Evolutionary conservation across 805 yeast genomes (phyloP), one percentile per base, ranked within the genome.

Genomic region (Yarrowia sp.): DNA sequence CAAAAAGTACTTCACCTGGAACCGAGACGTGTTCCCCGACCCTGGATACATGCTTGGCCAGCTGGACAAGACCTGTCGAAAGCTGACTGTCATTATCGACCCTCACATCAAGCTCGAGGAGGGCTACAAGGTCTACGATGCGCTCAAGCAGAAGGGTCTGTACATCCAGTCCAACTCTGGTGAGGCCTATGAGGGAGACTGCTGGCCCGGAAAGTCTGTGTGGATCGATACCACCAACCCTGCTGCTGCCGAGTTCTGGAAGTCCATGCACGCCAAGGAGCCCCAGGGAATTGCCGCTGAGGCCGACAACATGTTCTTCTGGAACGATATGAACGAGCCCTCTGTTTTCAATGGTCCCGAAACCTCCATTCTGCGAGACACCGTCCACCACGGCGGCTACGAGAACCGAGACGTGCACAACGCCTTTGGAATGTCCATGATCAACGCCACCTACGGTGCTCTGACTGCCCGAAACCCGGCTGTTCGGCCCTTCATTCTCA

Each of bases 291-390:
- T 81, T 66, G 85, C 86, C 8, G 73, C 79, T 4, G 71, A 75
- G 1, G 82, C 88, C 10, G 78, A 82, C 14, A 95, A 95, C 71
- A 75, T 91, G 52, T 87, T 87, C 71, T 78, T 95, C 19, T 95
- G 99, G 99, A 95, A 93, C 75, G 99, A 95, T 74, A 95, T 95
- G 99, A 90, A 89, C 76, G 99, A 95, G 76, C 98, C 98, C 0
- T 90, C 98, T 0, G 88, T 95, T 5, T 95, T 95, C 73, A 84
- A 87, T 69, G 99, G 98, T 1, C 96, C 98, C 0, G 99, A 95
- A 74, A 91, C 97, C 0, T 79, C 96, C 0, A 85, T 95, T 21
- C 96, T 96, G 35, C 88, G 88, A 70, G 96, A 92, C 74, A 76
- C 82, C 22, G 70, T 92, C 40, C 97, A 93, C 69, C 82, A 78